Percentiles rank a stretch among this genome's conserved stretches.
These are phyloP conservation scores for Fimicolochytrium jonesii DNA, from an alignment of 192 early-diverging fungal genomes.

Conservation along the genomic window DNA sequence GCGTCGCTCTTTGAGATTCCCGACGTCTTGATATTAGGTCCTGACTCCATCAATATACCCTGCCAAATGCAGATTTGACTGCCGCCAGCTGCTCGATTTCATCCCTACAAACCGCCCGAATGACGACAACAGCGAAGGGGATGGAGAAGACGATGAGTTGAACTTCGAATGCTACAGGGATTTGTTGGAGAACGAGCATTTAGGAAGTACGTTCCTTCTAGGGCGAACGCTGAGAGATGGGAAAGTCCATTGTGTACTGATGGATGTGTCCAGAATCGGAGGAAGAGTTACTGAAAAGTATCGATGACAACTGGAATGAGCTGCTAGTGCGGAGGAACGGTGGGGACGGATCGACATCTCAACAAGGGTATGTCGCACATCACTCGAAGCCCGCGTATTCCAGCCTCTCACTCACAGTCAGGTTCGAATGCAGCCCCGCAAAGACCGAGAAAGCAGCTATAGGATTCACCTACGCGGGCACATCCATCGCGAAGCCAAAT, in stretches of 20 bases:
- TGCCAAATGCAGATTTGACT: conserved; percentile 49
- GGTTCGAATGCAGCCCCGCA: too few relatives aligned
- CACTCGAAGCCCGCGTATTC: too few relatives aligned
- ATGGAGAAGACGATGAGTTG: conserved; percentile 43
- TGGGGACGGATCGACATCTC: background rate
- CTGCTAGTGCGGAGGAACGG: conserved; percentile 27
- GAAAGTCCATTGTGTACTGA: background rate
- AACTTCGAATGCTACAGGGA: conserved; percentile 54
- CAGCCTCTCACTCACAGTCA: too few relatives aligned
- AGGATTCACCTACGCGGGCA: too few relatives aligned
- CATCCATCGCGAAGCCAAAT: too few relatives aligned
- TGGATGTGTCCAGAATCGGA: conserved; percentile 24
- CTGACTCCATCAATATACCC: too few relatives aligned
- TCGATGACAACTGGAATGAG: conserved; percentile 55
- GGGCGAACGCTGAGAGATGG: conserved; percentile 22
- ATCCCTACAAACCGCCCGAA: conserved; percentile 20
- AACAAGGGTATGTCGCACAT: too few relatives aligned
- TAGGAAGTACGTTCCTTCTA: conserved; percentile 38
- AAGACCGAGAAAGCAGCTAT: too few relatives aligned
- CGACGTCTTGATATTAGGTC: too few relatives aligned
- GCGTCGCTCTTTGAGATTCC: too few relatives aligned
- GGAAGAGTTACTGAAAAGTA: conserved; percentile 31
- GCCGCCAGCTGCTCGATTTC: conserved; percentile 45
- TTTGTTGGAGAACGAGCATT: conserved; percentile 43
- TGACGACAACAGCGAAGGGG: conserved; percentile 28